Evolutionary conservation across 1,284 basidiomycete species (phyloP), one percentile per base, ranked within the genome.

Genomic region (Fomitopsis pinicola): DNA sequence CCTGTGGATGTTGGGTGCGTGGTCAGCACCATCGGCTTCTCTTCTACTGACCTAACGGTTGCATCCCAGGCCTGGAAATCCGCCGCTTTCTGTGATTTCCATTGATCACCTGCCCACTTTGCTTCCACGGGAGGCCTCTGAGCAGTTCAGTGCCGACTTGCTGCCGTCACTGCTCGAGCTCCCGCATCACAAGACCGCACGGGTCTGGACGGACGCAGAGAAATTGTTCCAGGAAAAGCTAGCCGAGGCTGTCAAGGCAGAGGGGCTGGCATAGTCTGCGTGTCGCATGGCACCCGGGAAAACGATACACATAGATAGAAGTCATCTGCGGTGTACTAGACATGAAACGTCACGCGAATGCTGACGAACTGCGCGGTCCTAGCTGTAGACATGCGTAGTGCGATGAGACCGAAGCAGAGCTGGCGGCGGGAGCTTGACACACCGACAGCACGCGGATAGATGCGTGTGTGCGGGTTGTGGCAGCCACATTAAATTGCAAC

Each of bases 51-150:
- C 54, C 38, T 62, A 36, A 57, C 61, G 33, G 54, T 28, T 30
- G 53, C 52, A 58, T 55, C 58, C 26, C 69, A 88, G 86, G 63
- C 68, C 80, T 64, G 87, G 80, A 59, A 82, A 84, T 64, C 87
- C 89, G 5, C 75, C 84, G 3, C 71, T 98, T 63, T 91, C 88
- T 17, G 93, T 98, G 65, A 89, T 98, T 68, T 97, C 97, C 35
- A 99, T 99, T 67, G 97, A 99, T 78, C 97, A 99, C 75, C 82
- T 99, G 63, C 97, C 97, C 22, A 98, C 97, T 42, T 79, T 99
- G 67, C 84, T 98, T 42, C 97, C 97, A 33, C 85, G 97, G 57
- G 97, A 99, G 77, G 91, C 96, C 5, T 97, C 94, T 1, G 97
- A 99, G 77, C 95, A 97, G 71, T 99, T 99, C 80, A 95, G 94